Evolutionary conservation across 805 yeast genomes (phyloP).

Genomic region (Kodamaea leandrae): DNA sequence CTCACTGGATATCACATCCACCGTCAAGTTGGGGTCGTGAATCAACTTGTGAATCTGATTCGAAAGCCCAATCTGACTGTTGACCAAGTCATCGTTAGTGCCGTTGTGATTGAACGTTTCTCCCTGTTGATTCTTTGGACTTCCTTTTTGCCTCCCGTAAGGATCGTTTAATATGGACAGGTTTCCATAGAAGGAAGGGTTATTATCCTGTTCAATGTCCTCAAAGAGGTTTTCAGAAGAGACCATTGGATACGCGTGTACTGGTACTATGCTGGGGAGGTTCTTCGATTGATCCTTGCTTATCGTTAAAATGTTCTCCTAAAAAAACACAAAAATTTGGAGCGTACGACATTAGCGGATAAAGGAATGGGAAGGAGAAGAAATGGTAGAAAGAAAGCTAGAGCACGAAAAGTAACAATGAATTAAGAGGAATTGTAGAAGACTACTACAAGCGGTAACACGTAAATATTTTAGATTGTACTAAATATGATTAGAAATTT

Average conservation of each 20-base stretch:
- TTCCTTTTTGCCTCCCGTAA: constrained; percentile 17
- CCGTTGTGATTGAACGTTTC: neutral
- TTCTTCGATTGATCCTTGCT: neutral
- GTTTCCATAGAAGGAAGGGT: constrained; percentile 42
- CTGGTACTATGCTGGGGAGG: neutral
- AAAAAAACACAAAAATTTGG: too few relatives aligned
- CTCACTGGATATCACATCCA: constrained; percentile 36
- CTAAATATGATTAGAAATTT: too few relatives aligned
- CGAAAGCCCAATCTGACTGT: constrained; percentile 30
- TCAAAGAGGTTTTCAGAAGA: constrained; percentile 24
- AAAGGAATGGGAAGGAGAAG: too few relatives aligned
- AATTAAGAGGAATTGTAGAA: too few relatives aligned
- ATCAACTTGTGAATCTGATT: constrained; percentile 30
- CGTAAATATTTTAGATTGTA: too few relatives aligned
- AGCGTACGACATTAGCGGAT: too few relatives aligned
- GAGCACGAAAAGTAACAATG: too few relatives aligned
- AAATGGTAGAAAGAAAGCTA: too few relatives aligned
- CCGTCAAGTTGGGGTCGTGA: constrained; percentile 23
- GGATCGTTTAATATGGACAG: constrained; percentile 29
- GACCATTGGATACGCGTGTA: constrained; percentile 4
- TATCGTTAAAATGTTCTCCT: neutral
- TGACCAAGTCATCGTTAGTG: constrained; percentile 22
- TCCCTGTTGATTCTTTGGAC: neutral
- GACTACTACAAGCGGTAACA: too few relatives aligned
- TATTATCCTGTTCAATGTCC: constrained; percentile 45